Evolutionary conservation across 805 yeast genomes (phyloP).

Genomic region (Zygosaccharomyces bailii): DNA sequence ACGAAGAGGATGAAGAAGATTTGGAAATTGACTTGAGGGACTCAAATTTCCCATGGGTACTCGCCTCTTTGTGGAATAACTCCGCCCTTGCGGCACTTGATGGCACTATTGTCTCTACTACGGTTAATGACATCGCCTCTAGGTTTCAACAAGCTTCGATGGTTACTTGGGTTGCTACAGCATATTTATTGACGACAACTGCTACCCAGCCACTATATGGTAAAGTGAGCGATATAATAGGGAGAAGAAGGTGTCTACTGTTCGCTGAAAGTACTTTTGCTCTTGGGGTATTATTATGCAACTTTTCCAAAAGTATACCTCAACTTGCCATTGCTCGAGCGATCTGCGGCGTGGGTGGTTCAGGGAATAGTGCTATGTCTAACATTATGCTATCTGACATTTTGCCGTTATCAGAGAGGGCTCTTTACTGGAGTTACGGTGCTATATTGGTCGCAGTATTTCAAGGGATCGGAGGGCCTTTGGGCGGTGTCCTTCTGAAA

Average conservation of each 20-base stretch:
- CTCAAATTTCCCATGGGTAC: constrained; percentile 13
- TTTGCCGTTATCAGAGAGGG: constrained; percentile 51
- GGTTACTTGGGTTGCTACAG: constrained; percentile 69
- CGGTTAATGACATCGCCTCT: constrained; percentile 56
- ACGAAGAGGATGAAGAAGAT: constrained; percentile 11
- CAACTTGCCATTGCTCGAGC: constrained; percentile 51
- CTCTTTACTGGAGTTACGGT: constrained; percentile 51
- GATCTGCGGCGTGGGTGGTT: constrained; percentile 57
- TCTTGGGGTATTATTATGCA: constrained; percentile 44
- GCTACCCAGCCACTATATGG: constrained; percentile 77
- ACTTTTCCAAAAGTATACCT: constrained; percentile 41
- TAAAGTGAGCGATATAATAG: constrained; percentile 61
- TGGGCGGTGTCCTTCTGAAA: constrained; percentile 41
- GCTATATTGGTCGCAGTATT: constrained; percentile 39
- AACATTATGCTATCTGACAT: constrained; percentile 54
- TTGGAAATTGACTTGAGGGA: constrained; percentile 15
- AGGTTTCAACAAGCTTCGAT: constrained; percentile 51
- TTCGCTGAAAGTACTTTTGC: constrained; percentile 45
- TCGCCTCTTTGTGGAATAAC: constrained; percentile 41
- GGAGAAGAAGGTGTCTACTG: constrained; percentile 46
- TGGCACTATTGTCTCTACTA: constrained; percentile 57
- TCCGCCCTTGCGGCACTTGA: constrained; percentile 55
- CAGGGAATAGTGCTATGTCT: constrained; percentile 50
- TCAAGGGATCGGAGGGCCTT: constrained; percentile 44
- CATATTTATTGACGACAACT: constrained; percentile 63